A percentile compares a stretch with the other conserved stretches of the same genome.
Evolutionary conservation across 345 rosid genomes (phyloP).

Genomic region (Gossypium australe): DNA sequence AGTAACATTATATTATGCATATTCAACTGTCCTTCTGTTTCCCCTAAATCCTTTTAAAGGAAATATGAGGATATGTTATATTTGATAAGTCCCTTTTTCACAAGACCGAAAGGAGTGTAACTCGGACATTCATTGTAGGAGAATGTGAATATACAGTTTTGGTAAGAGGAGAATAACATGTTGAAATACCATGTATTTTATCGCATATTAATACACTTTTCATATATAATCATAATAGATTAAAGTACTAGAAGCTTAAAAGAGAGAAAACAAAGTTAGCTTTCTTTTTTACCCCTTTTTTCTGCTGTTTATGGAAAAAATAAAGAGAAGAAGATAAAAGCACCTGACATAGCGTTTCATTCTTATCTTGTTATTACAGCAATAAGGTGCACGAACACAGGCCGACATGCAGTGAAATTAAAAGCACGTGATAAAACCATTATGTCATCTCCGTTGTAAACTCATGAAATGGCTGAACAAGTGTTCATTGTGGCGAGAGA

Average conservation of each 20-base stretch:
- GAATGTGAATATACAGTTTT: too few species aligned
- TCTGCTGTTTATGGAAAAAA: background rate
- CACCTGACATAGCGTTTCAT: background rate
- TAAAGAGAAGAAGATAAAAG: background rate
- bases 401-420: too few species aligned
- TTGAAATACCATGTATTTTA: too few species aligned
- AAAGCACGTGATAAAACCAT: background rate
- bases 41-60: too few species aligned
- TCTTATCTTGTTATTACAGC: background rate
- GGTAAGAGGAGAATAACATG: too few species aligned
- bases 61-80: too few species aligned
- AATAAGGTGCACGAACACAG: background rate
- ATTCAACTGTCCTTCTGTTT: background rate
- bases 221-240: conserved; percentile 10
- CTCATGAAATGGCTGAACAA: background rate
- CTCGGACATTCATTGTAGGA: too few species aligned
- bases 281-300: background rate
- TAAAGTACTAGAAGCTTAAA: conserved; percentile 11
- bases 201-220: too few species aligned
- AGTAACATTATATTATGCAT: background rate
- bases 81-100: too few species aligned
- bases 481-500: background rate
- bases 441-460: background rate
- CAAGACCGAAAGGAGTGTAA: too few species aligned
- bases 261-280: background rate